A percentile compares a stretch with the other conserved stretches of the same genome.
Conservation (phyloP, 345 rosid species). For the Geranium rotundifolium region DNA sequence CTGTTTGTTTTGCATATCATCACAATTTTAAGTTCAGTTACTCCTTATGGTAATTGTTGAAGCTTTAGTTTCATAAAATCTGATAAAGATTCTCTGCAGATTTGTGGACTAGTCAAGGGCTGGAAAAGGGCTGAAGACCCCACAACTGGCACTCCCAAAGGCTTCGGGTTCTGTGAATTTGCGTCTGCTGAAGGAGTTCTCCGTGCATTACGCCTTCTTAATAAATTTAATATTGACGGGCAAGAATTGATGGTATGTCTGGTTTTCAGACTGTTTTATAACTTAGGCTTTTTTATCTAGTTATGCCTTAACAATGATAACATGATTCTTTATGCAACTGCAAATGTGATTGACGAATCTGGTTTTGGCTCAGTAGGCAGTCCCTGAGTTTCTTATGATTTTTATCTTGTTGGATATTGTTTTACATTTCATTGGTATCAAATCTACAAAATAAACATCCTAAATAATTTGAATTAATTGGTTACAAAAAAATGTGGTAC, state of each 20-base stretch:
- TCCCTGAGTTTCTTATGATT: background rate
- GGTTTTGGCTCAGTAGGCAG: background rate
- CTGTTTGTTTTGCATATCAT: background rate
- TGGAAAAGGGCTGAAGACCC: slow-evolving; percentile 88
- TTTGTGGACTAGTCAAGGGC: slow-evolving; percentile 87
- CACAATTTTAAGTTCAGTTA: background rate
- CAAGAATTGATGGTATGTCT: slow-evolving; percentile 79
- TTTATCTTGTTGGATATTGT: background rate
- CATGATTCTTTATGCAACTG: background rate
- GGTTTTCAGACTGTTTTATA: slow-evolving; percentile 2
- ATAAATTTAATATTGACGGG: slow-evolving; percentile 79
- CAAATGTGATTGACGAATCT: background rate
- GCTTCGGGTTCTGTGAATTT: slow-evolving; percentile 94
- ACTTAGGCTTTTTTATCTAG: background rate
- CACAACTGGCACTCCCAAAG: slow-evolving; percentile 65
- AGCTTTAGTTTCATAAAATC: background rate
- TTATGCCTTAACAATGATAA: too few species aligned
- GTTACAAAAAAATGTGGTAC: too few species aligned
- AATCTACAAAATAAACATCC: too few species aligned
- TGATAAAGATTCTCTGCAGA: slow-evolving; percentile 23
- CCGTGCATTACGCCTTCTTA: slow-evolving; percentile 80
- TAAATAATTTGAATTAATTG: too few species aligned
- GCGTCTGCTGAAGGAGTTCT: slow-evolving; percentile 96
- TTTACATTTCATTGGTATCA: too few species aligned
- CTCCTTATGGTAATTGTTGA: background rate